Evolutionary conservation across 2,329 filamentous ascomycete genomes (phyloP).

Genomic region (Sporothrix euskadiensis): DNA sequence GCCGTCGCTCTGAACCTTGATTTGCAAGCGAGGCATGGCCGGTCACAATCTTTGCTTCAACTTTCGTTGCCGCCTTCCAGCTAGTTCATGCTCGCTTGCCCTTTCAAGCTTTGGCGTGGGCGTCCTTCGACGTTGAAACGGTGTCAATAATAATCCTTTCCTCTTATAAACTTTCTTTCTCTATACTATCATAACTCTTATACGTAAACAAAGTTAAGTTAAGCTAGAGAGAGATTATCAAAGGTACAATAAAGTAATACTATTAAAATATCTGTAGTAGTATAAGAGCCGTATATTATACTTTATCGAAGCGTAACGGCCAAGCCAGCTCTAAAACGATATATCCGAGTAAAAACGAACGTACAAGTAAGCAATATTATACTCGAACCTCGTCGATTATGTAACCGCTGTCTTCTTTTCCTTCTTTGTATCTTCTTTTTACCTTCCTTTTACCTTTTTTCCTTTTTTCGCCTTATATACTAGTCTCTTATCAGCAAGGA

Average conservation of each 20-base stretch:
- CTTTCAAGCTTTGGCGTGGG: background rate
- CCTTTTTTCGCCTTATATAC: conserved; percentile 13
- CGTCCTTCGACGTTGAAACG: background rate
- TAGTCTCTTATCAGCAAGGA: conserved; percentile 14
- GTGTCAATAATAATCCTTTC: background rate
- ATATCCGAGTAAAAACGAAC: background rate
- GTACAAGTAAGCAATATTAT: background rate
- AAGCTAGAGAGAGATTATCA: background rate
- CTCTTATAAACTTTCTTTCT: background rate
- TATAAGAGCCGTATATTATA: background rate
- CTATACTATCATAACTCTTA: background rate
- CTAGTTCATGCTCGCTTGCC: background rate
- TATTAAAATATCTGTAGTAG: conserved; percentile 2
- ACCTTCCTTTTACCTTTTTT: background rate
- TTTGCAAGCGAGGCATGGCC: conserved; percentile 6
- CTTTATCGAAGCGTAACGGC: background rate
- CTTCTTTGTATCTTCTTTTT: background rate
- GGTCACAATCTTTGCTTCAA: background rate
- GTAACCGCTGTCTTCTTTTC: background rate
- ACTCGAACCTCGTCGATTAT: conserved; percentile 11
- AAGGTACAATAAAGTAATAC: background rate
- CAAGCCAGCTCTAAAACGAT: background rate
- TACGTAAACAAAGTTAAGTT: background rate
- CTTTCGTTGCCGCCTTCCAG: background rate
- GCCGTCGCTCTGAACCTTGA: background rate